phyloP scores from a whole-genome alignment of 2,329 filamentous ascomycete genomes.

The Aplosporella prunicola region DNA sequence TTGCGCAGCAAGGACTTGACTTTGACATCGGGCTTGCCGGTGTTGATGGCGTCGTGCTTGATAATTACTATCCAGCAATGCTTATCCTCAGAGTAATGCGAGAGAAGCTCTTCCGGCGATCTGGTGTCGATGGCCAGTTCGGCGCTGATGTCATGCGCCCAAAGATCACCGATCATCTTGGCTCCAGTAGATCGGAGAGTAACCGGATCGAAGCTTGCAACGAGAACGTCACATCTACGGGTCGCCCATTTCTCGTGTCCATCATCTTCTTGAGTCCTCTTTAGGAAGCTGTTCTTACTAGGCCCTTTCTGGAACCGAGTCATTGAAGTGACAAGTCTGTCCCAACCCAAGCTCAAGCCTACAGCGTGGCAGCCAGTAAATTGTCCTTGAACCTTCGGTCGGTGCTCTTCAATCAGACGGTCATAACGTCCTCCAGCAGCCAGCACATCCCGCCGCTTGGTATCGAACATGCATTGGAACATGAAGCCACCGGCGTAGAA shows the following conservation, averaged over 20 bases:
- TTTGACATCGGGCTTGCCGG: conserved; percentile 53
- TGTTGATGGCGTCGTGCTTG: conserved; percentile 57
- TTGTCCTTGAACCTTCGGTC: conserved; percentile 55
- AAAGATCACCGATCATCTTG: conserved; percentile 68
- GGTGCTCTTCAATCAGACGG: conserved; percentile 73
- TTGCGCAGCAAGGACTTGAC: conserved; percentile 69
- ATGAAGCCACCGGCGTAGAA: conserved; percentile 75
- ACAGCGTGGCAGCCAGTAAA: conserved; percentile 59
- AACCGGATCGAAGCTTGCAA: conserved; percentile 75
- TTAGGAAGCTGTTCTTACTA: conserved; percentile 47
- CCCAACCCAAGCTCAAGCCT: conserved; percentile 85
- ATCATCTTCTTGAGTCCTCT: conserved; percentile 57
- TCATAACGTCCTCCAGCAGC: conserved; percentile 94
- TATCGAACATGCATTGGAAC: conserved; percentile 85
- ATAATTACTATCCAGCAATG: conserved; percentile 86
- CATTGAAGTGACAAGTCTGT: conserved; percentile 61
- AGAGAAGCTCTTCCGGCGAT: conserved; percentile 69
- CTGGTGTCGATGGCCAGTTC: conserved; percentile 75
- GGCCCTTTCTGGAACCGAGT: conserved; percentile 40
- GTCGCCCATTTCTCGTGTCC: conserved; percentile 28
- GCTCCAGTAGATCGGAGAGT: conserved; percentile 68
- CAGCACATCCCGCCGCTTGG: conserved; percentile 71
- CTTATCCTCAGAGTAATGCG: conserved; percentile 64
- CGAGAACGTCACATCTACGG: conserved; percentile 70
- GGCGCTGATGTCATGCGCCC: conserved; percentile 75